Base-by-base conservation (phyloP, 1,139 yeast species). In the Kluyveromyces sp. region DNA sequence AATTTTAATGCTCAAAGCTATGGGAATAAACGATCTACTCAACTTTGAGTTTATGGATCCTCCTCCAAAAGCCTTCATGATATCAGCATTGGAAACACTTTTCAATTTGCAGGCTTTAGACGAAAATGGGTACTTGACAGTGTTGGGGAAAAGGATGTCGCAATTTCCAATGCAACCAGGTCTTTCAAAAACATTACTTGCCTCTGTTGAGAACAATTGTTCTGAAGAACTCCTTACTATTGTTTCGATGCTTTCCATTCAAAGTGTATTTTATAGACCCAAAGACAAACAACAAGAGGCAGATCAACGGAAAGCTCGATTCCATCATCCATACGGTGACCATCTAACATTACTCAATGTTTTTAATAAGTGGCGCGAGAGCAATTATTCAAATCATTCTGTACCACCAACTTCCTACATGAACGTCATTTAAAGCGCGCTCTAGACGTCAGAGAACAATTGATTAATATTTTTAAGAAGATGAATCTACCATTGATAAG, bases 161-260 rank as follows among this genome's bases (percentile, higher is more conserved):
- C 86, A 84, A 48, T 89, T 90, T 61, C 98, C 99, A 0, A 88
- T 92, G 89, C 96, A 88, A 50, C 98, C 99, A 0, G 78, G 87
- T 4, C 69, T 94, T 51, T 84, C 97, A 2, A 87, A 87, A 58
- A 83, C 95, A 0, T 68, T 94, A 44, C 75, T 92, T 43, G 74
- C 79, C 27, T 84, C 96, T 0, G 81, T 82, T 4, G 84, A 83
- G 27, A 77, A 77, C 53, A 77, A 75, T 21, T 92, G 98, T 54
- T 75, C 94, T 0, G 90, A 85, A 45, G 98, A 92, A 56, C 77
- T 90, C 43, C 68, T 88, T 35, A 83, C 85, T 0, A 85, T 94
- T 27, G 87, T 92, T 48, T 86, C 97, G 2, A 90, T 94, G 97
- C 72, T 90, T 4, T 83, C 95, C 0, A 92, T 89, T 4, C 97